Evolutionary conservation across 1,284 basidiomycete genomes (phyloP).

Genomic region (Albatrellus sp.): DNA sequence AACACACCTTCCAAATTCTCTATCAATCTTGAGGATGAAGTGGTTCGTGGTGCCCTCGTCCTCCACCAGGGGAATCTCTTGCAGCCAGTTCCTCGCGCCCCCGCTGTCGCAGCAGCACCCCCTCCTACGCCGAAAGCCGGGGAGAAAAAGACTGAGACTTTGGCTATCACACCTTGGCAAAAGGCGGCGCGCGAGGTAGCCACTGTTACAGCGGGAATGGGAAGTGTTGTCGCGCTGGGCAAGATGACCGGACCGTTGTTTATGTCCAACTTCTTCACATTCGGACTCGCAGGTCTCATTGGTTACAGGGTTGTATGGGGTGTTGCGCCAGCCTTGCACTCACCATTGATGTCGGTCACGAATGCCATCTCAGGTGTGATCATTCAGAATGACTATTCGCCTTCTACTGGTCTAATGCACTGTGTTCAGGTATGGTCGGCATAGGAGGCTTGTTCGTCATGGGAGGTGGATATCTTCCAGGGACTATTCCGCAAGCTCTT

Average conservation of each 20-base stretch:
- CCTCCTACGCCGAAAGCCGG: constrained; percentile 39
- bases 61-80: constrained; percentile 57
- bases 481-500: constrained; percentile 65
- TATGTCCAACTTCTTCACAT: constrained; percentile 79
- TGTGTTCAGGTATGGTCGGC: constrained; percentile 53
- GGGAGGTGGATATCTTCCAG: constrained; percentile 76
- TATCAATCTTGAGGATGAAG: constrained; percentile 70
- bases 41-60: constrained; percentile 69
- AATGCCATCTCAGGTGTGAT: constrained; percentile 60
- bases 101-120: constrained; percentile 32
- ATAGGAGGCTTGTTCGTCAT: constrained; percentile 79
- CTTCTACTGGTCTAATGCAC: neutral
- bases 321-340: constrained; percentile 75
- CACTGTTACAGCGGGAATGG: constrained; percentile 63
- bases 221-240: constrained; percentile 56
- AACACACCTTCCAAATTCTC: constrained; percentile 37
- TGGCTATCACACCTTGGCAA: constrained; percentile 74
- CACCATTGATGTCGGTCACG: constrained; percentile 76
- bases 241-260: constrained; percentile 69
- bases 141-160: constrained; percentile 30
- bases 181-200: constrained; percentile 64
- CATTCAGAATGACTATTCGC: neutral
- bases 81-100: constrained; percentile 54
- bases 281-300: constrained; percentile 70
- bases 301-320: constrained; percentile 84